Evolutionary conservation across 2,329 filamentous ascomycete genomes (phyloP), one percentile per base, ranked within the genome.

Genomic region (Whalleya microplaca): DNA sequence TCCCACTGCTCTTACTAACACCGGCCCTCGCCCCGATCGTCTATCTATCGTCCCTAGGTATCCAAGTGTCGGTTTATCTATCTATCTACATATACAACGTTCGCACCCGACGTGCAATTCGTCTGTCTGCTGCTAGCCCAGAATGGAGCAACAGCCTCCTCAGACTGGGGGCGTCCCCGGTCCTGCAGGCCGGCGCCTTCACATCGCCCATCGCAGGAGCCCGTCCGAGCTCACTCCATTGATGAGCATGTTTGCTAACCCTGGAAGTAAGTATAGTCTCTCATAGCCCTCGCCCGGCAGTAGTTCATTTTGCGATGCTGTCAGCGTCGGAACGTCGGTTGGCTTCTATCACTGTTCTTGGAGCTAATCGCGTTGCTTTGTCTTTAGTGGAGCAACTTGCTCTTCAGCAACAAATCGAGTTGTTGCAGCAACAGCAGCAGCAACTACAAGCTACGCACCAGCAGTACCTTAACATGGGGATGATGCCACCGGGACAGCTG

Each of bases 381-480:
- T 51, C 41, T 51, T 21, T 58, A 96, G 93, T 97, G 91, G 94
- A 97, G 81, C 93, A 97, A 84, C 86, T 96, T 73, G 92, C 92
- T 72, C 93, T 98, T 73, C 93, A 96, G 79, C 94, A 97, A 80
- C 94, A 98, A 78, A 97, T 98, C 72, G 94, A 98, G 78, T 84
- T 96, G 72, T 84, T 98, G 71, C 94, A 98, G 80, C 92, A 96
- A 75, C 95, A 98, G 75, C 95, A 98, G 75, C 93, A 98, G 76
- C 93, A 97, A 74, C 96, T 98, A 72, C 91, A 96, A 77, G 92
- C 92, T 68, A 95, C 92, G 63, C 92, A 97, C 72, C 93, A 97
- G 78, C 94, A 98, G 78, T 97, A 96, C 80, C 89, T 96, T 70
- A 96, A 95, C 75, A 93, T 97, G 90, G 92, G 92, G 74, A 92